Conservation (phyloP, 306 rosid genomes). For the Vicia sativa region DNA sequence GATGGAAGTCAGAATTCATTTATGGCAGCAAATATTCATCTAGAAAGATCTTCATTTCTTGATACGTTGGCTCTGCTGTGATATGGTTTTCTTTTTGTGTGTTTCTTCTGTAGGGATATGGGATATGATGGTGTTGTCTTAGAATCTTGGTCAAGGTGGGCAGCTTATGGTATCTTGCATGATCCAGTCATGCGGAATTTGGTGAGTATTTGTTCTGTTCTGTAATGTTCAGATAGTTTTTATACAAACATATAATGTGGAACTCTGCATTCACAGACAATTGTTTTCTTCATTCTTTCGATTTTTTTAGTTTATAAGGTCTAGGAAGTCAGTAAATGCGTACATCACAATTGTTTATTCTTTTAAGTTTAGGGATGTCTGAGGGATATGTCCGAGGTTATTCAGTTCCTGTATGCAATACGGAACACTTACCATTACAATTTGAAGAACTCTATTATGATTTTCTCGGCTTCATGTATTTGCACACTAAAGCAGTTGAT, state of each 20-base stretch:
- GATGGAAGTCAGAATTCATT: slow-evolving; percentile 16
- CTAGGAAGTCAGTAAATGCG: slow-evolving; percentile 7
- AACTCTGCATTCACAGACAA: slow-evolving; percentile 24
- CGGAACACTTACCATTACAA: background rate
- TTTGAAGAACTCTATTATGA: background rate
- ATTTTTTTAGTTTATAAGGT: slow-evolving; percentile 11
- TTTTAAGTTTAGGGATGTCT: slow-evolving; percentile 1
- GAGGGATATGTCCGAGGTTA: slow-evolving; percentile 7
- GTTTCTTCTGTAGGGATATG: slow-evolving; percentile 71
- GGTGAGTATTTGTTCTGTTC: slow-evolving; percentile 51
- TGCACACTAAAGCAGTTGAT: slow-evolving; percentile 18
- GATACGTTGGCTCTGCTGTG: slow-evolving; percentile 21
- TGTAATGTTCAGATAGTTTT: slow-evolving; percentile 5
- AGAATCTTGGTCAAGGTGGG: slow-evolving; percentile 99
- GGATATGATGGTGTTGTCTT: slow-evolving; percentile 92
- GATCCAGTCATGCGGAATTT: slow-evolving; percentile 70
- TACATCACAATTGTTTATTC: background rate
- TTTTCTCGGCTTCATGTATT: background rate
- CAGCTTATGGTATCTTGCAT: slow-evolving; percentile 73
- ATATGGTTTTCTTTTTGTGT: slow-evolving; percentile 29
- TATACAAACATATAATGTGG: slow-evolving; percentile 13
- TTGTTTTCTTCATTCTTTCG: slow-evolving; percentile 23
- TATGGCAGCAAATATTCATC: background rate
- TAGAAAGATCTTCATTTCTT: slow-evolving; percentile 12
- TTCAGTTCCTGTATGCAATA: slow-evolving; percentile 8